Evolutionary conservation across 768 basidiomycete species (phyloP).

Genomic region (Mrakia blollopis): DNA sequence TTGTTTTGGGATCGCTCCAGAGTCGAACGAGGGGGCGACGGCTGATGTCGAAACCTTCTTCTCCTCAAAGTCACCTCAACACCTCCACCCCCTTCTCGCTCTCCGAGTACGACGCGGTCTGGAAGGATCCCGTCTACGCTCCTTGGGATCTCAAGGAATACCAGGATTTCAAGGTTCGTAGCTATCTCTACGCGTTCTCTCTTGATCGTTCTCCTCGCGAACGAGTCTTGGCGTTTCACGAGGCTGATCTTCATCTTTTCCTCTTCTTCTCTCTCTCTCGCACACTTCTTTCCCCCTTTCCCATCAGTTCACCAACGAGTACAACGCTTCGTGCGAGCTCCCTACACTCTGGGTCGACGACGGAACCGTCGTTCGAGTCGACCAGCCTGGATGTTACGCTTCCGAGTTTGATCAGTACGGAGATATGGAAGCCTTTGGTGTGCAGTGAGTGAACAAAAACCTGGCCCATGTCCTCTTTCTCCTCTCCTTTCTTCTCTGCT

Average conservation of each 20-base stretch:
- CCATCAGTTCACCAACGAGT: conserved; percentile 39
- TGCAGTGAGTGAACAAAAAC: conserved; percentile 61
- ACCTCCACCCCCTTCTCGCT: conserved; percentile 71
- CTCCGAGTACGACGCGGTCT: conserved; percentile 65
- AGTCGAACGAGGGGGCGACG: background rate
- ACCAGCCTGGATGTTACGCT: conserved; percentile 65
- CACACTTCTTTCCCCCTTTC: background rate
- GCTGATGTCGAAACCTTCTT: background rate
- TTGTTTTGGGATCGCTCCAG: background rate
- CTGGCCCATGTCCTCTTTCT: background rate
- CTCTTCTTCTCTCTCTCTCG: background rate
- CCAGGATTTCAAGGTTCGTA: conserved; percentile 59
- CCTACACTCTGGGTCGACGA: conserved; percentile 78
- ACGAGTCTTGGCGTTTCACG: background rate
- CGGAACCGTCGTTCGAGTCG: conserved; percentile 56
- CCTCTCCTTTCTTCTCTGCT: conserved; percentile 13
- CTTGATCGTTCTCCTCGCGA: background rate
- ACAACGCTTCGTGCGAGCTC: conserved; percentile 67
- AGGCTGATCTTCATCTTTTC: background rate
- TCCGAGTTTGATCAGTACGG: conserved; percentile 94
- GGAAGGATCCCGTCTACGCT: conserved; percentile 66
- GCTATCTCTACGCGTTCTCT: too few species aligned
- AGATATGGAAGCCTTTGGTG: conserved; percentile 96
- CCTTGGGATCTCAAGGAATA: conserved; percentile 87
- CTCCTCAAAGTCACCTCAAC: conserved; percentile 61